Conservation (phyloP, 139 green algal species). For the Volvox reticuliferus region DNA sequence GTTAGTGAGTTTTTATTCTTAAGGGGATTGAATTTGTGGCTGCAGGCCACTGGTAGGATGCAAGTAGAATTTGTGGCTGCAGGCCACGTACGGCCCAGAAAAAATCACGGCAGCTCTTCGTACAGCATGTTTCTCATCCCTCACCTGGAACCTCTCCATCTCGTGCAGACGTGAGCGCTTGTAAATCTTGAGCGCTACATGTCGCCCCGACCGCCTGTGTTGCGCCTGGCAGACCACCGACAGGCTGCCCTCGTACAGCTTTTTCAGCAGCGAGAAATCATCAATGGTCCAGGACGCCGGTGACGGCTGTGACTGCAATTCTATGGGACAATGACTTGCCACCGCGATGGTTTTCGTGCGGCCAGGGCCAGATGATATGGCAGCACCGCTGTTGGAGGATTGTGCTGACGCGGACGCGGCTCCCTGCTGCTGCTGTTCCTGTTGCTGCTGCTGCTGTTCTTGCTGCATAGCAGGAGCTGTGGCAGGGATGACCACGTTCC, state of each 20-base stretch:
- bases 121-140: not conserved
- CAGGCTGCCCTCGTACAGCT: slow-evolving; percentile 69
- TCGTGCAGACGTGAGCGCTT: slow-evolving; percentile 58
- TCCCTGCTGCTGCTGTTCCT: not conserved
- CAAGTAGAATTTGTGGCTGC: no score
- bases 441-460: slow-evolving; percentile 8
- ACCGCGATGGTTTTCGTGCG: slow-evolving; percentile 63
- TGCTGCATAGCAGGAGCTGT: not conserved
- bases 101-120: no score
- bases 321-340: slow-evolving; percentile 56
- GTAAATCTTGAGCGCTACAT: slow-evolving; percentile 71
- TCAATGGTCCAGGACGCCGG: slow-evolving; percentile 47
- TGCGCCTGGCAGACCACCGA: slow-evolving; percentile 60
- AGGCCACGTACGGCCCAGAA: no score
- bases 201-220: slow-evolving; percentile 49
- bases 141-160: slow-evolving; percentile 69
- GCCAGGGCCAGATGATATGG: not conserved
- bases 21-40: no score
- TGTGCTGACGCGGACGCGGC: not conserved
- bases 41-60: no score
- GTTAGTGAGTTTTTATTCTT: no score
- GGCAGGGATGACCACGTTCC: not conserved
- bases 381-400: not conserved
- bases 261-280: slow-evolving; percentile 61
- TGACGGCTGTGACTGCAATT: slow-evolving; percentile 45